Conservation (phyloP, 2,329 filamentous ascomycete genomes). For the Fusarium fracticaudum region DNA sequence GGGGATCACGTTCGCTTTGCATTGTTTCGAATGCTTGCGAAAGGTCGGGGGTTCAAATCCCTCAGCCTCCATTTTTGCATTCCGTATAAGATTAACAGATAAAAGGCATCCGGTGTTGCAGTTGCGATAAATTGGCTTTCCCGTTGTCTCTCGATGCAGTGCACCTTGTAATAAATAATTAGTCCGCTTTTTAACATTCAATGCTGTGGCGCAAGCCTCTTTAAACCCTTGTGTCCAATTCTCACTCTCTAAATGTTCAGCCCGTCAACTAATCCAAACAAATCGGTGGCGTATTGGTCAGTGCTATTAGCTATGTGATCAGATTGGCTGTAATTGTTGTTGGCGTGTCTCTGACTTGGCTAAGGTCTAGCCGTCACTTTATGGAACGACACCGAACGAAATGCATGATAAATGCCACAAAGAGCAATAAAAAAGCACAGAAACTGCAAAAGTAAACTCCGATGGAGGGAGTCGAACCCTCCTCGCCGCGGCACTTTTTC, state of each 20-base stretch:
- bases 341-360: background rate
- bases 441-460: conserved; percentile 1
- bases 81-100: fast-evolving
- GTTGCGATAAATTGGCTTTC: fast-evolving
- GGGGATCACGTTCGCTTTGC: conserved; percentile 18
- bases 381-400: background rate
- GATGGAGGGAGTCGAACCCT: conserved; percentile 24
- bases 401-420: background rate
- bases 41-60: conserved; percentile 19
- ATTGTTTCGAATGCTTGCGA: conserved; percentile 13
- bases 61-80: conserved; percentile 14
- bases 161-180: background rate
- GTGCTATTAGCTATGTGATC: background rate
- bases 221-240: background rate
- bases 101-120: fast-evolving
- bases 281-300: fast-evolving
- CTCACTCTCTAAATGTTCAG: background rate
- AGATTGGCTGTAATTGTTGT: background rate
- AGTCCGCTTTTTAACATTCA: fast-evolving
- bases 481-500: conserved; percentile 7
- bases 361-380: background rate
- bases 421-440: background rate
- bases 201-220: background rate
- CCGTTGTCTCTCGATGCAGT: no score
- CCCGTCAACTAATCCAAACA: fast-evolving